Evolutionary conservation across 805 yeast genomes (phyloP), one percentile per base, ranked within the genome.

Genomic region (Tanozyma kutaoensis): DNA sequence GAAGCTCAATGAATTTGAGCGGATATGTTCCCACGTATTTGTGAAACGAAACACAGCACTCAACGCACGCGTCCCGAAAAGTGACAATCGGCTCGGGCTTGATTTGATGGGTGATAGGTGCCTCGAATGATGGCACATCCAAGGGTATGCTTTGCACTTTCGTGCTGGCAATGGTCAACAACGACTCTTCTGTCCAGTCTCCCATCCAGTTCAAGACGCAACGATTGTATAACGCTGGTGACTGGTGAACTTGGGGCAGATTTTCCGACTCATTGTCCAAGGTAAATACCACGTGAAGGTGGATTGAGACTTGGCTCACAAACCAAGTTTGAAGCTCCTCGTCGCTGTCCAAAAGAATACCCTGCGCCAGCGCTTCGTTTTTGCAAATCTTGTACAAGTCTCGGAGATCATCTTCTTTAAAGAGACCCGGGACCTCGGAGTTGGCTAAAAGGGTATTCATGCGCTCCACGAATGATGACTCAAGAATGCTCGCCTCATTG

Each of bases 391-490:
- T 48, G 56, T 79, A 54, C 30, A 86, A 51, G 2, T 57, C 32
- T 1, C 52, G 52, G 27, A 57, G 64, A 7, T 80, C 86, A 8
- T 81, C 93, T 0, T 74, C 85, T 30, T 70, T 79, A 46, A 82
- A 88, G 10, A 88, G 53, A 4, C 94, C 95, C 1, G 95, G 95
- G 21, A 85, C 65, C 42, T 88, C 96, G 0, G 94, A 80, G 48
- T 88, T 88, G 0, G 96, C 95, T 21, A 88, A 60, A n/a, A 88
- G 54, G 0, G 94, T 81, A 40, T 88, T 88, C 91, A 88, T 84
- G 34, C 94, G 58, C 48, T 88, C 97, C 17, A 88, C 50, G 42
- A 86, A 88, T 0, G 91, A 60, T 0, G 93, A 62, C 19, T 81
- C 86, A 23, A 74, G 39, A 27, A 85, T 69, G 16, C 76, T 70